Evolutionary conservation across 164 flowering plant species (phyloP).

Genomic region (Brasenia schreberi): DNA sequence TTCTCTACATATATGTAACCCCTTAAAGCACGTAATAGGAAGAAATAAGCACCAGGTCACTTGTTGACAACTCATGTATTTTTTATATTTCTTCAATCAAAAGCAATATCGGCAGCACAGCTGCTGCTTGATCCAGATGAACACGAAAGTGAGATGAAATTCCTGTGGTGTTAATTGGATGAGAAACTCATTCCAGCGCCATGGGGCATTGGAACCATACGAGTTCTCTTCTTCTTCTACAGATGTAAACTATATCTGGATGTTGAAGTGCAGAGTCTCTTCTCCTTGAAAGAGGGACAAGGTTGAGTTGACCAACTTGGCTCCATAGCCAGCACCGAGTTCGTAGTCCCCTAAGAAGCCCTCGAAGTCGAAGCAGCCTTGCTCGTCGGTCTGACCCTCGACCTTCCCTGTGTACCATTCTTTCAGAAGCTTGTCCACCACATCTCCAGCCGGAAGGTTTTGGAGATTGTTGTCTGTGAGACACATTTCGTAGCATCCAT

Average conservation of each 20-base stretch:
- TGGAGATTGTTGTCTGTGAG: slow-evolving; percentile 50
- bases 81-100: too few species aligned
- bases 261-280: slow-evolving; percentile 52
- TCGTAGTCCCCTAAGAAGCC: slow-evolving; percentile 78
- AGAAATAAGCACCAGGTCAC: too few species aligned
- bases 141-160: too few species aligned
- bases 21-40: too few species aligned
- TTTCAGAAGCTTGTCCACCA: slow-evolving; percentile 59
- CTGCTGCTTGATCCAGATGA: too few species aligned
- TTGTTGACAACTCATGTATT: too few species aligned
- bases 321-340: slow-evolving; percentile 26
- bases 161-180: too few species aligned
- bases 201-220: too few species aligned
- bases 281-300: slow-evolving; percentile 42
- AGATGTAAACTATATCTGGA: slow-evolving; percentile 24
- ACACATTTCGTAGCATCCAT: slow-evolving; percentile 90
- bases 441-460: slow-evolving; percentile 73
- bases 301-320: slow-evolving; percentile 26
- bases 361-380: slow-evolving; percentile 55
- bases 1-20: too few species aligned
- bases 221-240: too few species aligned
- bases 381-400: slow-evolving; percentile 37
- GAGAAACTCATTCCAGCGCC: too few species aligned
- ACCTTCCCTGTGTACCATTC: slow-evolving; percentile 57
- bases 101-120: too few species aligned